A percentile compares a stretch with the other conserved stretches of the same genome.
Conservation (phyloP, 805 yeast species). For the Metschnikowia cubensis region DNA sequence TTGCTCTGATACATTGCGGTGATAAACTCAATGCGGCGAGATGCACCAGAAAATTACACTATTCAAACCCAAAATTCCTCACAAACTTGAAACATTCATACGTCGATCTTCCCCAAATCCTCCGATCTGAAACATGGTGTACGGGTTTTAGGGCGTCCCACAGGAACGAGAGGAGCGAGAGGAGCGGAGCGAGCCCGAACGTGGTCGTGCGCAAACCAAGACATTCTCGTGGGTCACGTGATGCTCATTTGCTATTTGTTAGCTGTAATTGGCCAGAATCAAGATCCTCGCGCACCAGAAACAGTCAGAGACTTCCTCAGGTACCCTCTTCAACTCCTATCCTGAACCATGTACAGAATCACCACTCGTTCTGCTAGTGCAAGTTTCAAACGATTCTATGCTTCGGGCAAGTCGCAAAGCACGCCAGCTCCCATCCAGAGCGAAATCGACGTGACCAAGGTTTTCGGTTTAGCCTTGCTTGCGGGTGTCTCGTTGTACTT, state of each 20-base stretch:
- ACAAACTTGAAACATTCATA: no score
- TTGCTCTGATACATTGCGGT: neutral
- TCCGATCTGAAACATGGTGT: neutral
- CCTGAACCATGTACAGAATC: slow-evolving; percentile 16
- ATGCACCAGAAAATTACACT: no score
- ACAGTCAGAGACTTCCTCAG: neutral
- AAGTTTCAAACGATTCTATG: slow-evolving; percentile 14
- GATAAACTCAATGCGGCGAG: neutral
- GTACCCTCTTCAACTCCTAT: neutral
- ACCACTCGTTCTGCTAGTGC: slow-evolving; percentile 16
- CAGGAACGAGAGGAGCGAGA: neutral
- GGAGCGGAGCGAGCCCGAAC: neutral
- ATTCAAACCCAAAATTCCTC: no score
- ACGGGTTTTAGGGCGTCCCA: neutral
- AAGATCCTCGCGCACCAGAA: slow-evolving; percentile 1
- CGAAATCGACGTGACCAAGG: slow-evolving; percentile 39
- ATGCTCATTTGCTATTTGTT: slow-evolving; percentile 4
- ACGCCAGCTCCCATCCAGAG: slow-evolving; percentile 17
- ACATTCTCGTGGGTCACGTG: neutral
- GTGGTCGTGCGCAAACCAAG: neutral
- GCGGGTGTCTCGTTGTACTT: slow-evolving; percentile 32
- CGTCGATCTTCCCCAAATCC: no score
- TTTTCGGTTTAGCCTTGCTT: slow-evolving; percentile 39
- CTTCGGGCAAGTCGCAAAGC: slow-evolving; percentile 13
- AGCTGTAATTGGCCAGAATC: slow-evolving; percentile 9